Percentiles rank a stretch among this genome's conserved stretches.
These are phyloP conservation scores for Amborella trichopoda DNA, from an alignment of 164 flowering plant species.

Conservation along the genomic window DNA sequence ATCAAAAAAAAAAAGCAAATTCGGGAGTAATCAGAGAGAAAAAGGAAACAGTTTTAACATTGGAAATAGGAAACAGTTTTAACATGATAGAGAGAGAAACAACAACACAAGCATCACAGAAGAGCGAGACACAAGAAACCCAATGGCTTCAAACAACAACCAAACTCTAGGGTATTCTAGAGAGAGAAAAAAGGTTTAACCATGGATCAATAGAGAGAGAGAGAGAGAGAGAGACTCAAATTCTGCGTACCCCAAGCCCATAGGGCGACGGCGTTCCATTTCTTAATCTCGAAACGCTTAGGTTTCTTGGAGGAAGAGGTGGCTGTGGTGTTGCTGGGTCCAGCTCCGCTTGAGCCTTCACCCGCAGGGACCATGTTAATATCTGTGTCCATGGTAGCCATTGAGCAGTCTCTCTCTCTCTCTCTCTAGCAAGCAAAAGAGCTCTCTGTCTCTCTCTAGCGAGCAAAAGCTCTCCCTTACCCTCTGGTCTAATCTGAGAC, in stretches of 20 bases:
- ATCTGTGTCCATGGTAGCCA: conserved; percentile 29
- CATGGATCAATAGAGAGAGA: too few relatives aligned
- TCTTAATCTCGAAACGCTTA: conserved; percentile 71
- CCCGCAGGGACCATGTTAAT: conserved; percentile 33
- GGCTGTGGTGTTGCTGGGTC: conserved; percentile 17
- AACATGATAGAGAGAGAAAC: too few relatives aligned
- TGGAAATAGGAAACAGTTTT: too few relatives aligned
- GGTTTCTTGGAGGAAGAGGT: conserved; percentile 34
- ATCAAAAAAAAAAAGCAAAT: too few relatives aligned
- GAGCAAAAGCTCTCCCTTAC: background rate
- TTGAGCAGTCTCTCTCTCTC: background rate
- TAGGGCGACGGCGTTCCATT: conserved; percentile 81
- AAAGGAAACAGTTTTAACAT: too few relatives aligned
- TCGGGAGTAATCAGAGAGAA: too few relatives aligned
- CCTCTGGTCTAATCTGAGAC: too few relatives aligned
- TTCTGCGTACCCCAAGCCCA: conserved; percentile 75
- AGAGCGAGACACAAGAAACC: too few relatives aligned
- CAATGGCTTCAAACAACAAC: too few relatives aligned
- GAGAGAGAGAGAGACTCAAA: conserved; percentile 14
- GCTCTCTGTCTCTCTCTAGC: background rate
- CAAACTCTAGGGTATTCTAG: too few relatives aligned
- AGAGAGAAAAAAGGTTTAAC: too few relatives aligned
- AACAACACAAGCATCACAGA: too few relatives aligned
- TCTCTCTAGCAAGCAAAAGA: background rate
- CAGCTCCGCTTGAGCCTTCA: conserved; percentile 22